Evolutionary conservation across 148 eudicot genomes (phyloP).

Genomic region (Euryodendron excelsum): DNA sequence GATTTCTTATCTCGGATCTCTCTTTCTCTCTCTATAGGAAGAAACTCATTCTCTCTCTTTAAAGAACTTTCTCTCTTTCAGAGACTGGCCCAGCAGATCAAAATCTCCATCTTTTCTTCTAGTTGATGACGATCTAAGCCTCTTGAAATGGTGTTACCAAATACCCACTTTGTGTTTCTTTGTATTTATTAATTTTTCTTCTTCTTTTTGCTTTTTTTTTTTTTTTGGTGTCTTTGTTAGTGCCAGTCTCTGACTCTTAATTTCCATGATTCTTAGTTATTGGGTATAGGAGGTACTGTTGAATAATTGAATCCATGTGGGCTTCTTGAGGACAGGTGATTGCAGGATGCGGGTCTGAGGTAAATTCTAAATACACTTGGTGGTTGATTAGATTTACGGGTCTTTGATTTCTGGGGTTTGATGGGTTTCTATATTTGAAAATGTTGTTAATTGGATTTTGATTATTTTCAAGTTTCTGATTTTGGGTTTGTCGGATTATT

Average conservation of each 20-base stretch:
- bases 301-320: slow-evolving; percentile 44
- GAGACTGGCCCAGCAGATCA: slow-evolving; percentile 82
- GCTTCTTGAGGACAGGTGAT: slow-evolving; percentile 26
- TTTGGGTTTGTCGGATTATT: slow-evolving; percentile 9
- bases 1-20: slow-evolving; percentile 99
- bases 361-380: slow-evolving; percentile 30
- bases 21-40: slow-evolving; percentile 36
- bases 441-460: slow-evolving; percentile 26
- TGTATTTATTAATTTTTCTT: not conserved
- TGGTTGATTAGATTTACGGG: slow-evolving; percentile 30
- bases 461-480: slow-evolving; percentile 13
- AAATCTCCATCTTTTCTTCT: slow-evolving; percentile 52
- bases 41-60: slow-evolving; percentile 12
- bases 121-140: slow-evolving; percentile 47
- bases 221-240: slow-evolving; percentile 3
- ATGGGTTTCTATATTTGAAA: slow-evolving; percentile 16
- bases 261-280: slow-evolving; percentile 21
- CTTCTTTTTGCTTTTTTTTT: slow-evolving; percentile 13
- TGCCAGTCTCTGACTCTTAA: slow-evolving; percentile 7
- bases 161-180: slow-evolving; percentile 28
- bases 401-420: slow-evolving; percentile 28
- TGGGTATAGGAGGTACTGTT: slow-evolving; percentile 26
- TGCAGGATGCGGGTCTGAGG: slow-evolving; percentile 86
- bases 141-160: slow-evolving; percentile 39
- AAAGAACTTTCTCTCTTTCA: slow-evolving; percentile 21